These are phyloP conservation scores for Prunus mongolica DNA, from an alignment of 306 rosid species.

Conservation along the genomic window DNA sequence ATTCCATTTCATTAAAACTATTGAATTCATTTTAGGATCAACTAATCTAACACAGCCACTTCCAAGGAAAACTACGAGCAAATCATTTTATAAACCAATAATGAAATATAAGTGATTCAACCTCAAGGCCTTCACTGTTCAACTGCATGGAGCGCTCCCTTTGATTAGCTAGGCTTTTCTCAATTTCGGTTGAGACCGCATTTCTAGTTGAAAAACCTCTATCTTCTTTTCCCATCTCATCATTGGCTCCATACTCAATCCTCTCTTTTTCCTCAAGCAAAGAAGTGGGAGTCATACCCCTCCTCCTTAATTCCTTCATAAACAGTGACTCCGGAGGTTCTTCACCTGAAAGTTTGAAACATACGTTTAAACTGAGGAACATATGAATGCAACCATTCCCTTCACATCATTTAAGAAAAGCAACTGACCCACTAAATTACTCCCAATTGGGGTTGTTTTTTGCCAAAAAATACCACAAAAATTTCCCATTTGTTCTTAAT, in stretches of 20 bases:
- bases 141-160: constrained; percentile 87
- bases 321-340: constrained; percentile 92
- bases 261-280: constrained; percentile 74
- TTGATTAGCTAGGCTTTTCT: constrained; percentile 74
- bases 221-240: constrained; percentile 58
- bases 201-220: constrained; percentile 54
- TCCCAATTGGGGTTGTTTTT: neutral
- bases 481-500: neutral
- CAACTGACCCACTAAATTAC: neutral
- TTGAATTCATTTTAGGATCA: neutral
- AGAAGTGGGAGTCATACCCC: constrained; percentile 94
- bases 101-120: constrained; percentile 25
- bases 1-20: neutral
- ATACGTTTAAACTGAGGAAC: constrained; percentile 16
- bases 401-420: neutral
- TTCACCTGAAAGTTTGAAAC: constrained; percentile 52
- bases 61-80: constrained; percentile 11
- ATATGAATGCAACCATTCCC: constrained; percentile 10
- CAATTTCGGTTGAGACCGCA: constrained; percentile 65
- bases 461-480: neutral
- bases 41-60: neutral
- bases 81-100: constrained; percentile 7
- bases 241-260: constrained; percentile 48
- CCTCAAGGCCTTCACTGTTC: constrained; percentile 99
- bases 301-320: constrained; percentile 87